Percentiles rank a stretch among this genome's conserved stretches.
Evolutionary conservation across 1,284 basidiomycete genomes (phyloP).

Genomic region (Wolfiporia cocos): DNA sequence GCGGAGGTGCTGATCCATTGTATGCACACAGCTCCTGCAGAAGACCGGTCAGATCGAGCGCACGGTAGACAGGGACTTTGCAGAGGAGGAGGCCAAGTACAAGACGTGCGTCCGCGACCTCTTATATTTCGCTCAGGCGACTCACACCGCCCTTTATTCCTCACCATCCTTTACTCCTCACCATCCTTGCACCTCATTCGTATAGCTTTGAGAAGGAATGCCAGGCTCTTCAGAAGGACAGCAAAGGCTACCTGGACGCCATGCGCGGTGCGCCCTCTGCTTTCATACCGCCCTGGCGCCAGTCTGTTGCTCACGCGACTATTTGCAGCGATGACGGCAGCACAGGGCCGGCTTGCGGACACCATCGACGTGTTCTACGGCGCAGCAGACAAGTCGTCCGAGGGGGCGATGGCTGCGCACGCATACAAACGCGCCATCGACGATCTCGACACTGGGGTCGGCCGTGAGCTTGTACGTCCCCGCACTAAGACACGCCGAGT

Average conservation of each 20-base stretch:
- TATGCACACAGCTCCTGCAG: slow-evolving; percentile 67
- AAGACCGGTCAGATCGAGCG: slow-evolving; percentile 98
- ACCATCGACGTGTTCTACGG: slow-evolving; percentile 93
- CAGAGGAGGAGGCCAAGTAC: slow-evolving; percentile 89
- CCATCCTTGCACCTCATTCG: not conserved
- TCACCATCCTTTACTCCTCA: not conserved
- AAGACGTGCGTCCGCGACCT: slow-evolving; percentile 59
- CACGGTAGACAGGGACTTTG: slow-evolving; percentile 91
- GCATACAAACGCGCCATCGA: slow-evolving; percentile 95
- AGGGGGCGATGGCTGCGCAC: slow-evolving; percentile 95
- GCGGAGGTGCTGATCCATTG: too few relatives aligned
- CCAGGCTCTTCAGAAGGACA: slow-evolving; percentile 88
- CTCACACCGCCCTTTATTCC: too few relatives aligned
- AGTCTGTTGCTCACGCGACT: slow-evolving; percentile 1
- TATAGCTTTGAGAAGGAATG: slow-evolving; percentile 91
- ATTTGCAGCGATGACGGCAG: slow-evolving; percentile 76
- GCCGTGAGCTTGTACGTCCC: slow-evolving; percentile 73
- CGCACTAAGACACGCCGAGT: too few relatives aligned
- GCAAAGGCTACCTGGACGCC: slow-evolving; percentile 92
- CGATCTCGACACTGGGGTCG: slow-evolving; percentile 85
- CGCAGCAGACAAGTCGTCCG: slow-evolving; percentile 77
- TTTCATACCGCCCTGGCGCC: not conserved
- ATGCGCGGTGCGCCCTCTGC: slow-evolving; percentile 65
- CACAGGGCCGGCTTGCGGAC: slow-evolving; percentile 92
- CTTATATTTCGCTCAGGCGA: too few relatives aligned